These are phyloP conservation scores for Flaveria bidentis DNA, from an alignment of 129 eudicot species.

Conservation along the genomic window DNA sequence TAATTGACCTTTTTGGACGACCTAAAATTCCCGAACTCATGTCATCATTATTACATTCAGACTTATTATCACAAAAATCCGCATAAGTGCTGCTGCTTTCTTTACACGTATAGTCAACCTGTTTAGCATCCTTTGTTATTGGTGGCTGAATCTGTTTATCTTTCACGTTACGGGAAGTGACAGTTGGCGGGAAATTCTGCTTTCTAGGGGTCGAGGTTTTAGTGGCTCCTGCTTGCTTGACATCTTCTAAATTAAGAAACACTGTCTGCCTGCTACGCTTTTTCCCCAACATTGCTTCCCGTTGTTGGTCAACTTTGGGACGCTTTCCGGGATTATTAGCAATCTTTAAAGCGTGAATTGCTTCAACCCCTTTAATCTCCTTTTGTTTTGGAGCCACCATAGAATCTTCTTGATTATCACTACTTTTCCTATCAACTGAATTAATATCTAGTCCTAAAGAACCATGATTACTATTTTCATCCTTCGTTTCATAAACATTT, in stretches of 20 bases:
- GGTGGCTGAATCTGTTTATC: slow-evolving; percentile 62
- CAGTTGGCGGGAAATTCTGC: slow-evolving; percentile 64
- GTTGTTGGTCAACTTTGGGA: slow-evolving; percentile 80
- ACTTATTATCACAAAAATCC: slow-evolving; percentile 66
- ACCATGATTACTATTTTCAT: slow-evolving; percentile 30
- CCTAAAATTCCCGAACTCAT: slow-evolving; percentile 52
- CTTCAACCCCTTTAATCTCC: slow-evolving; percentile 78
- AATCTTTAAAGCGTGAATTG: slow-evolving; percentile 66
- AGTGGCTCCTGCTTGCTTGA: slow-evolving; percentile 71
- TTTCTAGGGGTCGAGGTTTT: slow-evolving; percentile 82
- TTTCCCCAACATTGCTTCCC: slow-evolving; percentile 93
- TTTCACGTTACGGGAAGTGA: slow-evolving; percentile 57
- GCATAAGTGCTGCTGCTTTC: slow-evolving; percentile 53
- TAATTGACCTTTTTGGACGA: slow-evolving; percentile 67
- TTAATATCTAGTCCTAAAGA: slow-evolving; percentile 37
- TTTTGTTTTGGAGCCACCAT: slow-evolving; percentile 50
- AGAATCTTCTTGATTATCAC: slow-evolving; percentile 57
- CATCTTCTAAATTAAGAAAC: slow-evolving; percentile 92
- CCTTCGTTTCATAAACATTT: slow-evolving; percentile 14
- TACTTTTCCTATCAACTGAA: slow-evolving; percentile 27
- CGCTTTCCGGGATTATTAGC: slow-evolving; percentile 73
- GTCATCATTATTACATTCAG: slow-evolving; percentile 65
- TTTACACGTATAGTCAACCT: slow-evolving; percentile 46
- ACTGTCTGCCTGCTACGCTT: slow-evolving; percentile 91
- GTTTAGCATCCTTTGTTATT: slow-evolving; percentile 51